These are phyloP conservation scores for Pontederia crassipes DNA, from an alignment of 176 grass and related monocot species.

Conservation along the genomic window DNA sequence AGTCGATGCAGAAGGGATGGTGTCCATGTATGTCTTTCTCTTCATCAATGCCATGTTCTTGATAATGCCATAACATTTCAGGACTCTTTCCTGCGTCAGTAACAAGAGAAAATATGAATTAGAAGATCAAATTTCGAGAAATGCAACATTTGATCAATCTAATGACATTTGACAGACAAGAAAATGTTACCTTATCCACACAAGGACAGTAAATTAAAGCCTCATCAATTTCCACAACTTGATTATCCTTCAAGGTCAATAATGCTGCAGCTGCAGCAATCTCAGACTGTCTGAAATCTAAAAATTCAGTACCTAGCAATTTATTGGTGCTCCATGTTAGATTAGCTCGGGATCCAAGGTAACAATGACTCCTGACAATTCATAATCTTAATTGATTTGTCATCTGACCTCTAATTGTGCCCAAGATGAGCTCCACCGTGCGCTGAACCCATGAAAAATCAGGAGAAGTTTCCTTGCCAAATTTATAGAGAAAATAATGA, in stretches of 20 bases:
- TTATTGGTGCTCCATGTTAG: slow-evolving; percentile 15
- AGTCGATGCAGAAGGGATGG: slow-evolving; percentile 12
- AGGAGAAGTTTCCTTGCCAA: slow-evolving; percentile 26
- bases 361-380: background rate
- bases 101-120: background rate
- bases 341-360: background rate
- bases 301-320: slow-evolving; percentile 50
- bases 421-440: slow-evolving; percentile 33
- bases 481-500: slow-evolving; percentile 45
- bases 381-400: too few species aligned
- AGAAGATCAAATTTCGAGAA: background rate
- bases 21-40: slow-evolving; percentile 25
- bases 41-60: slow-evolving; percentile 41
- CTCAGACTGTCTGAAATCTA: slow-evolving; percentile 77
- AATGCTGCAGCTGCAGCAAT: slow-evolving; percentile 52
- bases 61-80: slow-evolving; percentile 55
- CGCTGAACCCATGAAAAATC: slow-evolving; percentile 21
- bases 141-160: background rate
- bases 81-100: slow-evolving; percentile 39
- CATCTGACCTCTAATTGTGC: slow-evolving; percentile 54
- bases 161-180: background rate
- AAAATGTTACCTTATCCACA: slow-evolving; percentile 54
- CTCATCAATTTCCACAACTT: slow-evolving; percentile 14
- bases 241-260: slow-evolving; percentile 29
- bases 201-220: slow-evolving; percentile 33